Conservation (phyloP, 73 alveolate genomes). For the Symbiodinium natans region DNA sequence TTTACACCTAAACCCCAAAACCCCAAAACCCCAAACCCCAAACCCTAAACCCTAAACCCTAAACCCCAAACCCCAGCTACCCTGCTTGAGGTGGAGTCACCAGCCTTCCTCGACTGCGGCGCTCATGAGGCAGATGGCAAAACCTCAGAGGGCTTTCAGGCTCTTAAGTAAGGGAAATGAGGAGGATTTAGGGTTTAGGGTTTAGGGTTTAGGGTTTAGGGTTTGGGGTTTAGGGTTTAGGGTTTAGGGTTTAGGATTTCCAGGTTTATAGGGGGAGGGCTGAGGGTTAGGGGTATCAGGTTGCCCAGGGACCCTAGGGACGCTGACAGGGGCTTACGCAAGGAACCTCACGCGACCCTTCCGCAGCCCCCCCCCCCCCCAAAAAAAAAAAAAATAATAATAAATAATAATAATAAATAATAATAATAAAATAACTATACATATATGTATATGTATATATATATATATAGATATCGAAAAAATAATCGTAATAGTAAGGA, state of each 20-base stretch:
- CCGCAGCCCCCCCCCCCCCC: no score
- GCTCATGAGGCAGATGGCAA: conserved; percentile 87
- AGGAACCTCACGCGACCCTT: no score
- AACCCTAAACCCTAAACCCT: neutral
- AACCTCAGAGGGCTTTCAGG: conserved; percentile 20
- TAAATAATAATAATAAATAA: no score
- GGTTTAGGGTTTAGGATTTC: neutral
- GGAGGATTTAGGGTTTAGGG: neutral
- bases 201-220: neutral
- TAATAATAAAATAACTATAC: no score
- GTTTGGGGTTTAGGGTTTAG: neutral
- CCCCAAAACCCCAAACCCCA: neutral
- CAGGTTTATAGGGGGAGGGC: neutral
- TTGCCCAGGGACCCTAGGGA: no score
- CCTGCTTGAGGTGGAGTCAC: neutral
- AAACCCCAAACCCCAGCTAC: neutral
- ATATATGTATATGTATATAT: no score
- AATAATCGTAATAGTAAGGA: no score
- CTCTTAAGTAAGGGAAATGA: no score
- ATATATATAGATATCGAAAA: no score
- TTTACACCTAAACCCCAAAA: neutral
- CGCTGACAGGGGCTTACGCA: no score
- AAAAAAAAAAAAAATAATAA: no score
- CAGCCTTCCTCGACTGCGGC: conserved; percentile 87
- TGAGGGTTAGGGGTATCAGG: neutral